phyloP scores from a whole-genome alignment of 441 rosid genomes.

The Jatropha multifida region DNA sequence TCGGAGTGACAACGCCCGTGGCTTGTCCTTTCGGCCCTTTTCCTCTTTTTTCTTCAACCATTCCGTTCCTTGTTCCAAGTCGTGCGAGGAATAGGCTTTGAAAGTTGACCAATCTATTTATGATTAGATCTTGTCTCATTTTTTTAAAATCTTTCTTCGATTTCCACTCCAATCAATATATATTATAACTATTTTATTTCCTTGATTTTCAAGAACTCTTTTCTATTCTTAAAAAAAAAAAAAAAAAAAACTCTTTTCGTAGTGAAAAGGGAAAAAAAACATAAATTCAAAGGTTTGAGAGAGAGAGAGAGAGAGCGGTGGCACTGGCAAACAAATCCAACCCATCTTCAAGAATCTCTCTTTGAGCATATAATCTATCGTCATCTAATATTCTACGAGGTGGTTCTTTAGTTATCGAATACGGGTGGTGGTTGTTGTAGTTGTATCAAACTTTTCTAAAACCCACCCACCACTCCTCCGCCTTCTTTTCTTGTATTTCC shows the following conservation, averaged over 20 bases:
- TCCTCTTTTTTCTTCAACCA: not conserved
- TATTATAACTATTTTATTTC: too few species aligned
- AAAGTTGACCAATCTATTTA: not conserved
- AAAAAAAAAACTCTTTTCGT: too few species aligned
- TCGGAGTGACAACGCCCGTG: too few species aligned
- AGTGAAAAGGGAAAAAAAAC: too few species aligned
- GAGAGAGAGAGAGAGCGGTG: not conserved
- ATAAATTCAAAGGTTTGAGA: too few species aligned
- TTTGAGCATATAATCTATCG: not conserved
- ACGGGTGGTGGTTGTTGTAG: constrained; percentile 34
- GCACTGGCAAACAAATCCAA: not conserved
- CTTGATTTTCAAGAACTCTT: too few species aligned
- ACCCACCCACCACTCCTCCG: constrained; percentile 16
- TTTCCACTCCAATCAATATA: not conserved
- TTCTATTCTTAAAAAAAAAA: too few species aligned
- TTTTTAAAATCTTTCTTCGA: not conserved
- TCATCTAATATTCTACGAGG: not conserved
- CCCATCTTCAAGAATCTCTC: constrained; percentile 2
- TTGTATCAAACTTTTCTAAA: constrained; percentile 41
- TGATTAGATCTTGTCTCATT: not conserved
- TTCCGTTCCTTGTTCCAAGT: not conserved
- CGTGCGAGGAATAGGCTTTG: not conserved
- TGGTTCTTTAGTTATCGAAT: not conserved
- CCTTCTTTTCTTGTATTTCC: too few species aligned
- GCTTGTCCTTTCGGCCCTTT: too few species aligned